Evolutionary conservation across 2,329 filamentous ascomycete species (phyloP).

Genomic region (Sporothrix euskadiensis): DNA sequence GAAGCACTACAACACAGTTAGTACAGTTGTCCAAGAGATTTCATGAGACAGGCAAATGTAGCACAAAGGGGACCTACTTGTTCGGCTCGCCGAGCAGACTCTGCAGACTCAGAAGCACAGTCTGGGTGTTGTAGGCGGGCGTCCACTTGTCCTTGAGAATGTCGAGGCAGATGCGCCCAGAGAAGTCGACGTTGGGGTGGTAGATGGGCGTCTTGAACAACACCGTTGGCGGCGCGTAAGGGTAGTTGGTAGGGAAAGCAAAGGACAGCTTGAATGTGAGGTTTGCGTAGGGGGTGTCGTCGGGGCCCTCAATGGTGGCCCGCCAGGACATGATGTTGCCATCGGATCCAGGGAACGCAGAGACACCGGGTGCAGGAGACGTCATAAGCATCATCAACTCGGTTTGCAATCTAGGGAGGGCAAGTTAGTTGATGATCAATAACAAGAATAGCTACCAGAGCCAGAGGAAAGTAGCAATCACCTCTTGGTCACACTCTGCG

Average conservation of each 20-base stretch:
- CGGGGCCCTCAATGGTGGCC: conserved; percentile 88
- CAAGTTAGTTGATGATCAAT: conserved; percentile 5
- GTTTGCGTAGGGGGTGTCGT: conserved; percentile 85
- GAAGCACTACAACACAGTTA: conserved; percentile 64
- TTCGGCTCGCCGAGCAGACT: conserved; percentile 95
- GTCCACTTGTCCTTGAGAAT: conserved; percentile 99
- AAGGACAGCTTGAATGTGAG: conserved; percentile 92
- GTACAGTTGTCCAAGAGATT: conserved; percentile 4
- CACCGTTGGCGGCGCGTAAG: conserved; percentile 85
- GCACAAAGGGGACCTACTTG: conserved; percentile 61
- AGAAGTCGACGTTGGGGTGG: conserved; percentile 98
- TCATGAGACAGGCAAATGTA: no score
- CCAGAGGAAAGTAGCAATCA: conserved; percentile 41
- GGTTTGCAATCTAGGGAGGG: conserved; percentile 72
- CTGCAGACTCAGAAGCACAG: conserved; percentile 87
- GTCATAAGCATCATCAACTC: conserved; percentile 99
- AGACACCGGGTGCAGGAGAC: conserved; percentile 86
- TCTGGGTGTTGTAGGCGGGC: conserved; percentile 94
- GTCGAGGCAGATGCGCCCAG: conserved; percentile 92
- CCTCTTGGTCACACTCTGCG: conserved; percentile 77
- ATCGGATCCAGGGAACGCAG: conserved; percentile 87
- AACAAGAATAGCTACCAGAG: not conserved
- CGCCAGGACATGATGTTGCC: conserved; percentile 91
- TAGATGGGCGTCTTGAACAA: conserved; percentile 99
- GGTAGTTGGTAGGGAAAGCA: conserved; percentile 87